Base-by-base conservation (phyloP, 1,139 yeast genomes). In the Groenewaldozyma sp. region DNA sequence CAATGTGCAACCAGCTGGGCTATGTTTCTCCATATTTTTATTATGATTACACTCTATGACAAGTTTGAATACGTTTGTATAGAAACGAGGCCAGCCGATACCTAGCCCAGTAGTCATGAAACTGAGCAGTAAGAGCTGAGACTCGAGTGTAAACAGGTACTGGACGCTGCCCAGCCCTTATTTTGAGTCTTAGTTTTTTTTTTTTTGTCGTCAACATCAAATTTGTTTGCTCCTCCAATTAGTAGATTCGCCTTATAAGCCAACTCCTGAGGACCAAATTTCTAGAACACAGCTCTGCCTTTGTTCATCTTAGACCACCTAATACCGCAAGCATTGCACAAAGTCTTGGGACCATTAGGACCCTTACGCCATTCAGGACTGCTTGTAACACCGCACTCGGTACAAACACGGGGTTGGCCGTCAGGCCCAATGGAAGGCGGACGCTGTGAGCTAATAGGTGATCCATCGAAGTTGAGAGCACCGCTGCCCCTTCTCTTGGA, bases 291-390 rank as follows among this genome's bases (percentile, higher is more conserved):
- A 22, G 26, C 20, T 28, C 35, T 14, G 20, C 31, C 19, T 31
- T 33, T 38, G 24, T 34, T 28, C 51, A 58, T 52, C 52, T 65
- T 65, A 17, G 70, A 67, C 57, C 63, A 78, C 46, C 75, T 71
- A 43, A 76, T 65, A 0, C 83, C 83, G 56, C 83, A 76, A 1
- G 82, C 81, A 51, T 76, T 76, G 58, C 82, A 76, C 45, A 76
- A 62, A 1, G 81, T 75, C 48, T 78, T 67, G 13, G 77, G 77
- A 0, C 82, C 82, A 41, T 70, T 69, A 3, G 82, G 82, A 2
- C 82, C 82, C 47, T 77, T 64, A 47, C 82, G 64, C 82, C 82
- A 76, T 50, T 76, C 82, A 3, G 82, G 82, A 3, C 80, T 73
- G 50, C 75, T 78, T 3, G 75, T 72, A 20, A 77, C 74, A n/a